Evolutionary conservation across 352 stramenopile genomes (phyloP), one percentile per base, ranked within the genome.

Genomic region (Albugo candida): DNA sequence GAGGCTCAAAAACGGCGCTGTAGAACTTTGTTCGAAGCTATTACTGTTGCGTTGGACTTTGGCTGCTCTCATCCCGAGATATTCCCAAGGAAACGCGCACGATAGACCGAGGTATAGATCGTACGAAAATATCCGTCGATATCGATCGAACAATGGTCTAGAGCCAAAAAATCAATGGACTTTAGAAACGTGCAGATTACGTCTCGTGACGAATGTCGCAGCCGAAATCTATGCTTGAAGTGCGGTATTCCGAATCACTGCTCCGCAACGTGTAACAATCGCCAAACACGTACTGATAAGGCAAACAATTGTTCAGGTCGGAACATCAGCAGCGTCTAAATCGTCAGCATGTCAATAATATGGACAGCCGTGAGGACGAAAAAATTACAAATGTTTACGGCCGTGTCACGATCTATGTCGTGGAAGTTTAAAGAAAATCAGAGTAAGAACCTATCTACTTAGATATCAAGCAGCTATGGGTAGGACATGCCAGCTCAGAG

Each of bases 41-140:
- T 60, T 17, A 46, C 44, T 11, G 42, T 51, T 41, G 53, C 42
- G 24, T 41, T 61, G n/a, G 20, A 61, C n/a, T 63, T 52, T 45
- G 52, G 54, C 42, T 48, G 52, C 41, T 46, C 48, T 0, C 56
- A 63, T 48, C 43, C 47, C 21, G 13, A 46, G 47, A 42, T 51
- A 36, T 47, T 19, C 41, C 41, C 42, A 40, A 45, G 13, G 45
- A 16, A 37, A 17, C 35, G 13, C 5, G 13, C 41, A 55, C 14
- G 31, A 31, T 31, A 31, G 24, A 31, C 24, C 24, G 24, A 31
- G 24, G 24, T 31, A 31, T 8, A 31, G 24, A 8, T 31, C 24
- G n/a, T n/a, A n/a, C n/a, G 24, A 31, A 31, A 31, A 31, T 8
- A 31, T 3, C 8, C 24, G 24, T 31, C 24, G 3, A 31, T 31